phyloP scores from a whole-genome alignment of 2,329 filamentous ascomycete species.

The Clarireedia monteithiana region DNA sequence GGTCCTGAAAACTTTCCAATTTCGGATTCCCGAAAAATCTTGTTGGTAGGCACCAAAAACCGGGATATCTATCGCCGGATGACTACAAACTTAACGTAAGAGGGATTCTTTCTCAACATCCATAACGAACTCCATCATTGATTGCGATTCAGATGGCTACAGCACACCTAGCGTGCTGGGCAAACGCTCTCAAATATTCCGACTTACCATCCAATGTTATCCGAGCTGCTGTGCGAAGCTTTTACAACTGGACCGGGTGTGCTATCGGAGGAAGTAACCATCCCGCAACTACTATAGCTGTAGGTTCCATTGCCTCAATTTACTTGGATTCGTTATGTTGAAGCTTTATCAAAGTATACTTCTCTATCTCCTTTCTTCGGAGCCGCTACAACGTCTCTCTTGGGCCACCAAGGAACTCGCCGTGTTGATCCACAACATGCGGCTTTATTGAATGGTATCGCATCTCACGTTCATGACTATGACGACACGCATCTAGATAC shows the following conservation, averaged over 20 bases:
- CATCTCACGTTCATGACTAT: conserved; percentile 48
- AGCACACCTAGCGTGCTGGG: conserved; percentile 39
- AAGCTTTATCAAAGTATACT: conserved; percentile 15
- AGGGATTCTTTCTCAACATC: neutral
- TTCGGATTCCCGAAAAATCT: no score
- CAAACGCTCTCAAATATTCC: conserved; percentile 33
- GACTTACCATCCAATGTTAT: conserved; percentile 35
- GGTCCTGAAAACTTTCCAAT: no score
- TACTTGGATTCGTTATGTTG: neutral
- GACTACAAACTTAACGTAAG: neutral
- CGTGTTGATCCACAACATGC: conserved; percentile 39
- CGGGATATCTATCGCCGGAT: neutral
- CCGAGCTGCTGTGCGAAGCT: conserved; percentile 37
- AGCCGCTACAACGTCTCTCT: conserved; percentile 27
- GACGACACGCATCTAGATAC: conserved; percentile 49
- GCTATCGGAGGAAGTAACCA: conserved; percentile 40
- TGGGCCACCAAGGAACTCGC: conserved; percentile 27
- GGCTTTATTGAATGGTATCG: conserved; percentile 46
- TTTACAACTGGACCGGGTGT: conserved; percentile 49
- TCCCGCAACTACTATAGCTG: conserved; percentile 16
- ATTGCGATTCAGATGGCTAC: conserved; percentile 35
- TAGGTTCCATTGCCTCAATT: neutral
- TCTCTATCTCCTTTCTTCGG: conserved; percentile 27
- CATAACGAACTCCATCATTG: neutral
- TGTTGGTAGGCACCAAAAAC: neutral